A percentile compares a stretch with the other conserved stretches of the same genome.
Conservation (phyloP, 2,329 filamentous ascomycete species). For the Paracorniculantispora psalliotae region DNA sequence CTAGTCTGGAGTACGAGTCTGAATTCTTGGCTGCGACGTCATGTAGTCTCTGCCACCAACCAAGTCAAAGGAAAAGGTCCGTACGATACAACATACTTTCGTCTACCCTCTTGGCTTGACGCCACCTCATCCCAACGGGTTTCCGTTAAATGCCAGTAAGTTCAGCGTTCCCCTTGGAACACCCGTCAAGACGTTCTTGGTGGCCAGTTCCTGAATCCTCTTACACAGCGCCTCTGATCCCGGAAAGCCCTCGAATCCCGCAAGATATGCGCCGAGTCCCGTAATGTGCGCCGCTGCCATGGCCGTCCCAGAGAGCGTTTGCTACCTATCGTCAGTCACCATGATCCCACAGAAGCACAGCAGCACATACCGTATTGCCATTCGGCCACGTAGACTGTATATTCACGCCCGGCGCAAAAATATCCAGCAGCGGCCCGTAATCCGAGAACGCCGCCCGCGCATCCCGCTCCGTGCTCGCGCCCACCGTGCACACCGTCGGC, state of each 20-base stretch:
- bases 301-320: conserved; percentile 39
- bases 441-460: conserved; percentile 38
- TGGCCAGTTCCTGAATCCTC: conserved; percentile 39
- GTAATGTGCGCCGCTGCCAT: conserved; percentile 43
- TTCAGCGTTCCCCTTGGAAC: conserved; percentile 40
- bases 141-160: conserved; percentile 49
- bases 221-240: conserved; percentile 41
- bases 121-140: not conserved
- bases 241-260: conserved; percentile 10
- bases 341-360: too few relatives aligned
- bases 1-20: not conserved
- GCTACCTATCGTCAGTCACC: conserved; percentile 7
- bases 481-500: conserved; percentile 19
- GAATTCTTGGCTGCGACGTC: not conserved
- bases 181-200: conserved; percentile 33
- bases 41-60: too few relatives aligned
- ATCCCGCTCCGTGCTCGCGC: conserved; percentile 22
- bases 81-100: too few relatives aligned
- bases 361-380: conserved; percentile 29
- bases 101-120: too few relatives aligned
- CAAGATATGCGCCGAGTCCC: conserved; percentile 28
- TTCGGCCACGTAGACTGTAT: conserved; percentile 42
- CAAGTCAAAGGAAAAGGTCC: too few relatives aligned
- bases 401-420: conserved; percentile 41
- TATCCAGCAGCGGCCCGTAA: conserved; percentile 37